Conservation (phyloP, 2,329 filamentous ascomycete species). For the Xylaria sp. region DNA sequence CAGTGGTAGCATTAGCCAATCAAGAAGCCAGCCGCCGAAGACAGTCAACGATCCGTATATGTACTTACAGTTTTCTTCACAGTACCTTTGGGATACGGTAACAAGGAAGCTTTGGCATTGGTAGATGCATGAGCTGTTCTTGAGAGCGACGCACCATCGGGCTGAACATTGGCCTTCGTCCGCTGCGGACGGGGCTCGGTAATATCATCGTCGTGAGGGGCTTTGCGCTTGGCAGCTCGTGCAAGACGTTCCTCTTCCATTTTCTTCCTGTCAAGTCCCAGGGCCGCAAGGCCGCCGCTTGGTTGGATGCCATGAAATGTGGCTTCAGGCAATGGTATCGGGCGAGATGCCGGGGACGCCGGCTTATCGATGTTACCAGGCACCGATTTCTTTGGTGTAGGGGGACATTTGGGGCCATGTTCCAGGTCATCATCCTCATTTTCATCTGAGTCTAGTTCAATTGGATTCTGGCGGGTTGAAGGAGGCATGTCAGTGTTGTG, state of each 20-base stretch:
- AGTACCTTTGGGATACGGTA: conserved; percentile 66
- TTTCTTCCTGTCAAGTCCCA: conserved; percentile 76
- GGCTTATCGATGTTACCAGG: conserved; percentile 8
- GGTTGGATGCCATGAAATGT: background rate
- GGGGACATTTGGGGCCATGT: conserved; percentile 38
- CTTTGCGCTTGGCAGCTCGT: conserved; percentile 71
- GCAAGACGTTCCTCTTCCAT: conserved; percentile 88
- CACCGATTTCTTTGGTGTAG: conserved; percentile 38
- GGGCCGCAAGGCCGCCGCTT: conserved; percentile 45
- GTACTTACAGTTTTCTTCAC: conserved; percentile 75
- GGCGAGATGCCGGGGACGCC: conserved; percentile 25
- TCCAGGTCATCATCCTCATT: conserved; percentile 47
- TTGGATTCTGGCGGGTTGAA: conserved; percentile 39
- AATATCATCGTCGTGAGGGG: conserved; percentile 37
- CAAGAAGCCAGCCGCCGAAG: background rate
- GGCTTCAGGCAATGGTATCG: background rate
- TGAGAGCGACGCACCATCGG: background rate
- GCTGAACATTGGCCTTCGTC: conserved; percentile 34
- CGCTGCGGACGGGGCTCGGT: conserved; percentile 35
- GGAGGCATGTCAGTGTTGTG: conserved; percentile 30
- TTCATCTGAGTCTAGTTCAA: conserved; percentile 51
- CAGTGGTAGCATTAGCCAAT: background rate
- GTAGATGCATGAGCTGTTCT: background rate
- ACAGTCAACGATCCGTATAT: background rate
- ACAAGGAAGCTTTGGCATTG: conserved; percentile 12